Conservation (phyloP, 352 stramenopile genomes). For the Globisporangium cederbergense region DNA sequence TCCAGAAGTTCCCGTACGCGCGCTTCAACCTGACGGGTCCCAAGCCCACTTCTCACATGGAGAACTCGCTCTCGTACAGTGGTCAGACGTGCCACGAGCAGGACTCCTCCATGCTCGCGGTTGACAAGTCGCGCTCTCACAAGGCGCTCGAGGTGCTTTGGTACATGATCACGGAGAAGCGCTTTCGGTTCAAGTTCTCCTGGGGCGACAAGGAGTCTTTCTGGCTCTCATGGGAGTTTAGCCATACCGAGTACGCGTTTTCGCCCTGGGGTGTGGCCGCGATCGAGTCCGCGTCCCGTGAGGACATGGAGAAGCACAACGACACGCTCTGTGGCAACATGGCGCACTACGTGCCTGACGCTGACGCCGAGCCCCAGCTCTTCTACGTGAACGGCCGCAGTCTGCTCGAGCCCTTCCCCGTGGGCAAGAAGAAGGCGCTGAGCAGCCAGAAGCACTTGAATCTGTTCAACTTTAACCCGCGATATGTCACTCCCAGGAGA, state of each 20-base stretch:
- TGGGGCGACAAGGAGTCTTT: constrained; percentile 76
- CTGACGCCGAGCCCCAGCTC: constrained; percentile 27
- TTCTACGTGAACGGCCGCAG: constrained; percentile 60
- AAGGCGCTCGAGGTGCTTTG: constrained; percentile 59
- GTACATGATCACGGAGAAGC: constrained; percentile 61
- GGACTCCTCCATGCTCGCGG: constrained; percentile 67
- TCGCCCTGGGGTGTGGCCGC: constrained; percentile 59
- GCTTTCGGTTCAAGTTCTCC: constrained; percentile 64
- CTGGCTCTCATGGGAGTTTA: constrained; percentile 70
- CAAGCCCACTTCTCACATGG: constrained; percentile 27
- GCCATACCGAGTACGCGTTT: constrained; percentile 51
- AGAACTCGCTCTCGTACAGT: constrained; percentile 38
- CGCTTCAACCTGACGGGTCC: constrained; percentile 34
- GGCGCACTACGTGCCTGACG: constrained; percentile 48
- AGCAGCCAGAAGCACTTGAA: constrained; percentile 7
- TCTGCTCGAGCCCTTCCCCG: constrained; percentile 45
- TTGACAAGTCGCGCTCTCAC: constrained; percentile 51
- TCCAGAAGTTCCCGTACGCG: constrained; percentile 58
- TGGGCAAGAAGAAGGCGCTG: constrained; percentile 26
- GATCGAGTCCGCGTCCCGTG: constrained; percentile 40
- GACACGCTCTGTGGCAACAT: constrained; percentile 67
- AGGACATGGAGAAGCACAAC: constrained; percentile 50
- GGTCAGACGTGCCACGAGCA: constrained; percentile 55
- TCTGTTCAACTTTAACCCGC: constrained; percentile 14
- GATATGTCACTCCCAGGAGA: constrained; percentile 7